phyloP scores from a whole-genome alignment of 164 flowering plant genomes.

The Pachysandra terminalis region DNA sequence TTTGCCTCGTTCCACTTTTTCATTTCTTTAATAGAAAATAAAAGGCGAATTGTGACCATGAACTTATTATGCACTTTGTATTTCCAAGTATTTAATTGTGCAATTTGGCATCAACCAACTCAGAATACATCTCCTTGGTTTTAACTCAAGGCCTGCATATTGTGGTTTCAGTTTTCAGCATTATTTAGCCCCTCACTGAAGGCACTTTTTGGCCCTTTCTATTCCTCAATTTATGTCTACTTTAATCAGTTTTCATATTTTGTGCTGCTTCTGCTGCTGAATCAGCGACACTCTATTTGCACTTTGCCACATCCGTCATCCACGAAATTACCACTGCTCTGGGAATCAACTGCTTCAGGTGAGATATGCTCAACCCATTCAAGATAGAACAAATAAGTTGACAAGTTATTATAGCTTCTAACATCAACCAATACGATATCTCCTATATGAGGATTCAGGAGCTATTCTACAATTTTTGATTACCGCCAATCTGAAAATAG shows the following conservation, averaged over 20 bases:
- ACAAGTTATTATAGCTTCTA: neutral
- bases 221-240: neutral
- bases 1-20: neutral
- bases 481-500: neutral
- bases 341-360: constrained; percentile 98
- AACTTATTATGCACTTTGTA: neutral
- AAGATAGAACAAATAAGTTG: neutral
- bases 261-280: constrained; percentile 16
- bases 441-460: neutral
- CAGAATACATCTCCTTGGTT: neutral
- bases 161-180: neutral
- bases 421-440: neutral
- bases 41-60: neutral
- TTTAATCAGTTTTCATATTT: neutral
- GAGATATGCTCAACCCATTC: constrained; percentile 14
- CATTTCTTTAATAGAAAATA: neutral
- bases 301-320: constrained; percentile 84
- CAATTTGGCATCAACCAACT: neutral
- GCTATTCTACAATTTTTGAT: no score
- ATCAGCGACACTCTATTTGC: constrained; percentile 68
- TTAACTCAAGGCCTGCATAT: neutral
- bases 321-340: constrained; percentile 88
- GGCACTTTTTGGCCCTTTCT: neutral
- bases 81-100: neutral
- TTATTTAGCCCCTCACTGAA: neutral